A percentile compares a stretch with the other conserved stretches of the same genome.
Evolutionary conservation across 371 early-diverging fungal species (phyloP).

Genomic region (Vairimorpha ceranae): DNA sequence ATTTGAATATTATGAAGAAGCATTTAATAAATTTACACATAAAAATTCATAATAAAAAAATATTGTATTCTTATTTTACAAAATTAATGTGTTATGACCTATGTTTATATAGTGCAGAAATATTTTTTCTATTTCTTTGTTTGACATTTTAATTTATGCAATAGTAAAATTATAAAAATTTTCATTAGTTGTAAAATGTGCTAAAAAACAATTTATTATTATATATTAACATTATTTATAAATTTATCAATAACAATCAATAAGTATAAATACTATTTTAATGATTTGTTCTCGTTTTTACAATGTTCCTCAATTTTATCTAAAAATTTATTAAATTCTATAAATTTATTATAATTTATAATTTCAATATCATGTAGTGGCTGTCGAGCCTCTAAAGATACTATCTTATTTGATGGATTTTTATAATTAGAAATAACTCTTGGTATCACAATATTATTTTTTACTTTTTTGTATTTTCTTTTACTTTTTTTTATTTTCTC

Average conservation of each 20-base stretch:
- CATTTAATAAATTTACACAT: neutral
- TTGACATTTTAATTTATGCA: neutral
- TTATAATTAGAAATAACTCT: conserved; percentile 17
- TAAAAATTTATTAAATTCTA: conserved; percentile 9
- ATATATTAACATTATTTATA: no score
- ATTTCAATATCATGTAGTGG: neutral
- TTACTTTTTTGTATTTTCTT: neutral
- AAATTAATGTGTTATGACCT: no score
- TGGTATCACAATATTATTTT: conserved; percentile 1
- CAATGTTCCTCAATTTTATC: conserved; percentile 8
- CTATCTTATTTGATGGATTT: conserved; percentile 17
- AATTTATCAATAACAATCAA: no score
- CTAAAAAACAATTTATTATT: no score
- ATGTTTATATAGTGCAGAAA: no score
- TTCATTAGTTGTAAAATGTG: no score
- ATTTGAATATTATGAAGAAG: neutral
- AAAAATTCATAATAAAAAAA: no score
- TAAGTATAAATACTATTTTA: neutral
- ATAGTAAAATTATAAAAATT: neutral
- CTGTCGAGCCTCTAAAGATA: conserved; percentile 1
- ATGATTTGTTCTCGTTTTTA: neutral
- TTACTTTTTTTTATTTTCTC: neutral
- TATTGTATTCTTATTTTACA: no score
- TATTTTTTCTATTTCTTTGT: neutral
- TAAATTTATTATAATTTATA: conserved; percentile 3